These are phyloP conservation scores for Sanguinoderma infundibulare DNA, from an alignment of 1,284 basidiomycete genomes.

Conservation along the genomic window DNA sequence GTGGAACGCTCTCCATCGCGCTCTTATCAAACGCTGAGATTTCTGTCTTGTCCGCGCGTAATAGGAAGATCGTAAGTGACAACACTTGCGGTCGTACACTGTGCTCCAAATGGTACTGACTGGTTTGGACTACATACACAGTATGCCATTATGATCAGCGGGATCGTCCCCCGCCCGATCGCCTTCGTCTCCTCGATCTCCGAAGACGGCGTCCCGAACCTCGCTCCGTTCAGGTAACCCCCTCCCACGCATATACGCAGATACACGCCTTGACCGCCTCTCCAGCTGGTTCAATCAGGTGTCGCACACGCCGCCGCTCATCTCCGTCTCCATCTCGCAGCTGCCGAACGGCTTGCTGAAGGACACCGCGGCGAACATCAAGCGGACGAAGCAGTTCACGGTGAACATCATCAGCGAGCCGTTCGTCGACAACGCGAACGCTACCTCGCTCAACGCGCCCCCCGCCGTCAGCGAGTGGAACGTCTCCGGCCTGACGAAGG, in stretches of 20 bases:
- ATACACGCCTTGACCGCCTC: background rate
- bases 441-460: constrained; percentile 70
- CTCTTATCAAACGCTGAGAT: background rate
- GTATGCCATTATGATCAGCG: constrained; percentile 61
- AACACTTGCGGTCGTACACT: background rate
- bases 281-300: constrained; percentile 65
- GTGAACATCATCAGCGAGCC: constrained; percentile 80
- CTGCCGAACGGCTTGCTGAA: constrained; percentile 51
- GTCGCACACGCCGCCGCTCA: constrained; percentile 66
- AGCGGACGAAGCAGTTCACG: constrained; percentile 70
- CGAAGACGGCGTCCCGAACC: constrained; percentile 59
- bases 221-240: constrained; percentile 67
- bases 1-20: constrained; percentile 16
- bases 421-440: constrained; percentile 76
- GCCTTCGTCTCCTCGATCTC: constrained; percentile 74
- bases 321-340: constrained; percentile 60
- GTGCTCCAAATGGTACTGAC: background rate
- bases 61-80: constrained; percentile 23
- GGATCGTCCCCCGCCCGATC: constrained; percentile 74
- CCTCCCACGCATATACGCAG: background rate
- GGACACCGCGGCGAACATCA: constrained; percentile 74
- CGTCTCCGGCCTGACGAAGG: constrained; percentile 71
- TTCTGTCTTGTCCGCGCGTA: background rate
- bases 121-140: background rate
- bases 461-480: constrained; percentile 72